Base-by-base conservation (phyloP, 2,329 filamentous ascomycete genomes). In the Clonostachys solani region DNA sequence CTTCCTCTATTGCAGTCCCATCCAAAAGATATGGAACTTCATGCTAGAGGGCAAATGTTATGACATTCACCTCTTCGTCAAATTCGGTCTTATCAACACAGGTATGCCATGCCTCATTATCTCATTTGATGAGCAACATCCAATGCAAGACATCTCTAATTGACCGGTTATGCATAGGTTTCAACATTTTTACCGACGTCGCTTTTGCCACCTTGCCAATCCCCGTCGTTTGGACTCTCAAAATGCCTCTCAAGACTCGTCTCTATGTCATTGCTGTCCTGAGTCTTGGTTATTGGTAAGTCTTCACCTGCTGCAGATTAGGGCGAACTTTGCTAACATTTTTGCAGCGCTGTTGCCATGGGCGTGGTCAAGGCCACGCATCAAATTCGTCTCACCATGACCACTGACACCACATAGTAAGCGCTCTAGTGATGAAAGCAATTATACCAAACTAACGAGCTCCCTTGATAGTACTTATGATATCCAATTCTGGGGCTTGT, bases 111-210 rank as follows among this genome's bases (percentile, higher is more conserved):
- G 15, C 13, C 10, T 17, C 15, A 3, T 9, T n/a, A 5, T 42
- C 15, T 42, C 37, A 16, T 17, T 33, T 33, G n/a, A 16, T 9
- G 17, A 10, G 16, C 6, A 10, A 23, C 2, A n/a, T 9, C 7
- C 40, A 13, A 12, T 34, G 36, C 35, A n/a, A 23, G 12, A 15
- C 23, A 10, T 29, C 4, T 29, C 3, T 10, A 29, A 29, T 10
- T 29, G 23, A 10, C 23, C 3, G 9, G 9, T 29, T 29, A 10
- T 29, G 5, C 23, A 34, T 37, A 50, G 62, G 54, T 7, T 61
- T 68, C 57, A 69, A 71, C 49, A 69, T 71, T 37, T 55, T 60
- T 5, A 71, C 67, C 15, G 68, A 72, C 44, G 57, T 70, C 13
- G 56, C 63, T 12, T 68, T 71, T 37, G 68, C 68, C 2, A 60